Conservation (phyloP, 148 eudicot genomes). For the Spergularia bocconei region DNA sequence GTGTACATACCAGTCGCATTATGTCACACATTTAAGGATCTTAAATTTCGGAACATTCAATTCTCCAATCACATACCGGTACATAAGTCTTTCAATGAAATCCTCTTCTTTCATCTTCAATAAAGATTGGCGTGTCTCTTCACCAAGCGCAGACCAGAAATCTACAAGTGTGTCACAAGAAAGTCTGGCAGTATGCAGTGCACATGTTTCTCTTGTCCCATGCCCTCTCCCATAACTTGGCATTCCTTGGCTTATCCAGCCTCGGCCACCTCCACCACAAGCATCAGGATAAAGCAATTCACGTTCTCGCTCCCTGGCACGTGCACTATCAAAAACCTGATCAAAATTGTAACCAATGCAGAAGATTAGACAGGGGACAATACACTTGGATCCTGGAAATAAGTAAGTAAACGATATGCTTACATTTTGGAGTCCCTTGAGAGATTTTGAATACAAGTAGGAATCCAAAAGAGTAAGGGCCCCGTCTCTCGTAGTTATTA, state of each 20-base stretch:
- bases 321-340: slow-evolving; percentile 96
- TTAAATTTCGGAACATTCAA: neutral
- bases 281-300: slow-evolving; percentile 97
- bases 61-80: slow-evolving; percentile 51
- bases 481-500: slow-evolving; percentile 76
- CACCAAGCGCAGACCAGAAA: slow-evolving; percentile 98
- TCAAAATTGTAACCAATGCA: slow-evolving; percentile 19
- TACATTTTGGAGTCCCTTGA: slow-evolving; percentile 87
- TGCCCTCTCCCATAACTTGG: slow-evolving; percentile 88
- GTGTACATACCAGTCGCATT: neutral
- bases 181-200: slow-evolving; percentile 94
- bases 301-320: slow-evolving; percentile 91
- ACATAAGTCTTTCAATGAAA: slow-evolving; percentile 93
- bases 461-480: slow-evolving; percentile 83
- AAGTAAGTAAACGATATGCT: slow-evolving; percentile 9
- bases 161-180: slow-evolving; percentile 96
- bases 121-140: slow-evolving; percentile 85
- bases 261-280: slow-evolving; percentile 96
- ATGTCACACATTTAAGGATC: slow-evolving; percentile 5
- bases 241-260: slow-evolving; percentile 97
- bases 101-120: slow-evolving; percentile 97
- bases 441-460: slow-evolving; percentile 68
- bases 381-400: neutral
- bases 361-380: slow-evolving; percentile 8
- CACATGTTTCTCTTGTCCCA: slow-evolving; percentile 94